These are phyloP conservation scores for Rhizopogon vinicolor DNA, from an alignment of 768 basidiomycete genomes.

Conservation along the genomic window DNA sequence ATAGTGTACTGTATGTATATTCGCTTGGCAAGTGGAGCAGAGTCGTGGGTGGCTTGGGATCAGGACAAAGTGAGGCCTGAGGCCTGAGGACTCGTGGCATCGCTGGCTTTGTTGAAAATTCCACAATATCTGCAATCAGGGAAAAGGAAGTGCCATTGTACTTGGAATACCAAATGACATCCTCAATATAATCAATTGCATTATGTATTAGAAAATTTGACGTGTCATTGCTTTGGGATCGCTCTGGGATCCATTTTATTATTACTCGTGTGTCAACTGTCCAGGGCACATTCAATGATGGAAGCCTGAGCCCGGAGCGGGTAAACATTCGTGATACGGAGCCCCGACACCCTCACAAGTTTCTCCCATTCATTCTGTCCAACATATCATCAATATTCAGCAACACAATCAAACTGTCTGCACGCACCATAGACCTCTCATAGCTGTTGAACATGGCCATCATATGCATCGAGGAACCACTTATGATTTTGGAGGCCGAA, in stretches of 20 bases:
- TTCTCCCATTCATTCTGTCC: slow-evolving; percentile 1
- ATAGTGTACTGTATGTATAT: slow-evolving; percentile 18
- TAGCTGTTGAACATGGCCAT: not conserved
- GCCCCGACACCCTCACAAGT: not conserved
- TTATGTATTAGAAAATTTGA: too few species aligned
- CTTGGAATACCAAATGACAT: too few species aligned
- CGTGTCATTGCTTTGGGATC: too few species aligned
- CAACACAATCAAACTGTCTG: too few species aligned
- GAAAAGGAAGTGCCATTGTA: too few species aligned
- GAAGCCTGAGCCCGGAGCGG: not conserved
- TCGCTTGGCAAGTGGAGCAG: slow-evolving; percentile 48
- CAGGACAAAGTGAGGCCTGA: slow-evolving; percentile 29
- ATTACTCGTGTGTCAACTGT: not conserved
- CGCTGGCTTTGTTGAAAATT: too few species aligned
- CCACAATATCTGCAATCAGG: too few species aligned
- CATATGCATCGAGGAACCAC: slow-evolving; percentile 1
- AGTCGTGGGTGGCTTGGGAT: slow-evolving; percentile 36
- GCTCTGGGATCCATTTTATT: not conserved
- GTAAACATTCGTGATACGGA: slow-evolving; percentile 1
- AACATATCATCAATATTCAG: not conserved
- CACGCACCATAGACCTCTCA: slow-evolving; percentile 2
- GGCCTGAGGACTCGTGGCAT: slow-evolving; percentile 6
- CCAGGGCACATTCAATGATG: slow-evolving; percentile 2
- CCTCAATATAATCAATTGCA: too few species aligned
- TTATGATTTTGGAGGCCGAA: not conserved